These are phyloP conservation scores for Suillus tomentosus DNA, from an alignment of 768 basidiomycete species.

Conservation along the genomic window DNA sequence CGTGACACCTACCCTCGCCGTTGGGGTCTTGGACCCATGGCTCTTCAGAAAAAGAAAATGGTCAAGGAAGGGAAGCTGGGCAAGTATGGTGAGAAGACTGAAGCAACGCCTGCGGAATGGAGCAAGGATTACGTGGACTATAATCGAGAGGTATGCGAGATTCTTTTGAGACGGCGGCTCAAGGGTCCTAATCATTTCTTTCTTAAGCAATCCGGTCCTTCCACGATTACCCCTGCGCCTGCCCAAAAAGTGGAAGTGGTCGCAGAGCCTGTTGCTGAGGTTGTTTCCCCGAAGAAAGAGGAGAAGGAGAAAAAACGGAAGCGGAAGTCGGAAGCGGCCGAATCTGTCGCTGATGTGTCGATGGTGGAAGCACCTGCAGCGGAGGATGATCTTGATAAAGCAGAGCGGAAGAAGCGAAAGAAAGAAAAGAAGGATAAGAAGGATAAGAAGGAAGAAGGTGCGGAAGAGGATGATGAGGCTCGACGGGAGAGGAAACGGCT, in stretches of 20 bases:
- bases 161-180: conserved; percentile 7
- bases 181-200: conserved; percentile 20
- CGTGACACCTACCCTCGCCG: conserved; percentile 96
- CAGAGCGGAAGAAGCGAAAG: conserved; percentile 61
- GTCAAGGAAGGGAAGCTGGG: conserved; percentile 97
- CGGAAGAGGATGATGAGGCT: conserved; percentile 56
- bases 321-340: conserved; percentile 65
- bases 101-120: conserved; percentile 90
- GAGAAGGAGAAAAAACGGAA: conserved; percentile 87
- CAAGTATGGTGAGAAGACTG: conserved; percentile 89
- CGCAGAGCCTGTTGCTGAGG: conserved; percentile 35
- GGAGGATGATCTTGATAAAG: conserved; percentile 49
- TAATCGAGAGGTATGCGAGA: conserved; percentile 58
- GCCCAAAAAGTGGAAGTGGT: conserved; percentile 25
- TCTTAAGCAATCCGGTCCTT: conserved; percentile 42
- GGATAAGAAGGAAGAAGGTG: conserved; percentile 42
- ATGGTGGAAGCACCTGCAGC: conserved; percentile 39
- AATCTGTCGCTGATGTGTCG: conserved; percentile 43
- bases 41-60: conserved; percentile 97
- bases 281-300: conserved; percentile 42
- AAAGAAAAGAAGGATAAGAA: conserved; percentile 62
- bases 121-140: conserved; percentile 93
- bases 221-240: conserved; percentile 28
- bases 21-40: conserved; percentile 98
- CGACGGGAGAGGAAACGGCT: conserved; percentile 62